Base-by-base conservation (phyloP, 306 rosid genomes). In the Mimosa bimucronata region DNA sequence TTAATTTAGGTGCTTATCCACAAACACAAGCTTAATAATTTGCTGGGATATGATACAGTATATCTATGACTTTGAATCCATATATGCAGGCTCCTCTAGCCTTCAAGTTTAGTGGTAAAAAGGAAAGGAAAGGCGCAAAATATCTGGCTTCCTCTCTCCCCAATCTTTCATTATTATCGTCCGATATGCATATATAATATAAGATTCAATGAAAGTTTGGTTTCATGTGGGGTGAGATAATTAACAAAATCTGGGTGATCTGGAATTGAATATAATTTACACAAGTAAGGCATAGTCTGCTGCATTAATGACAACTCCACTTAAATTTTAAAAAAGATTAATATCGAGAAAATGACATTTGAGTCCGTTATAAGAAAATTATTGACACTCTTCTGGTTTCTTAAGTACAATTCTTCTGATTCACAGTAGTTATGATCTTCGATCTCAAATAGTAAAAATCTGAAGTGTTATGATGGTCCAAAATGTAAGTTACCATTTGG, bases 81-180 rank as follows among this genome's bases (percentile, higher is more conserved):
- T 69, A 55, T 81, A 31, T 45, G 74, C 19, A 28, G 38, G 37
- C 46, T 69, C 46, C 72, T 75, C 80, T 42, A 30, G 28, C 50
- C 8, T 29, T 52, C 15, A 14, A 48, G 81, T 48, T 82, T 38
- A 73, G 76, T 77, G 79, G 15, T 28, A n/a, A 7, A 62, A 62
- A 29, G 21, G 5, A 65, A 65, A 16, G 9, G 25, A 45, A 71
- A 53, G 71, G 30, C 14, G 8, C 28, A 64, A 64, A 14, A 3
- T 75, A 55, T 76, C 55, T 66, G 25, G 61, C 42, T 23, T 52
- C 48, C 41, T 44, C 72, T 68, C 84, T 75, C 64, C 74, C 71
- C 60, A 66, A 55, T 75, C 80, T 42, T 48, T 67, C 71, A 44
- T 44, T 44, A 44, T 57, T 38, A n/a, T n/a, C n/a, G n/a, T n/a